Base-by-base conservation (phyloP, 805 yeast species). In the Ogataea wickerhamii region DNA sequence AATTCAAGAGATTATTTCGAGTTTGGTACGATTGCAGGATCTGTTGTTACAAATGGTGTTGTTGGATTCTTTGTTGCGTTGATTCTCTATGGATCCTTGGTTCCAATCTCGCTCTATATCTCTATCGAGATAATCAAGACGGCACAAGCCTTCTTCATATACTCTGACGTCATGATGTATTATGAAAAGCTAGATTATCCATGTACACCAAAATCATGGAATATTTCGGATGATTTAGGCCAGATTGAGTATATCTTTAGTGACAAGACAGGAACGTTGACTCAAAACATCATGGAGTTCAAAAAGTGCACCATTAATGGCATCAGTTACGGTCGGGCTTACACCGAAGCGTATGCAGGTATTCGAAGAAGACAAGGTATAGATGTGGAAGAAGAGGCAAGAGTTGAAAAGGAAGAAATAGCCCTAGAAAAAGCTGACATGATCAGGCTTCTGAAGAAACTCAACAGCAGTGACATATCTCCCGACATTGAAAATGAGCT, bases 201-300 rank as follows among this genome's bases (percentile, higher is more conserved):
- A 3, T 85, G 94, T 58, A 78, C 83, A 8, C 93, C 94, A 12
- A 83, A 84, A 54, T 73, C 89, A 0, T 85, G 94, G 94, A 81
- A 77, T 54, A 84, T 85, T 30, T 81, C 89, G 3, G 94, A 85
- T 67, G 94, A 85, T 61, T 66, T 85, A 51, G 94, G 94, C 22
- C 94, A 85, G 59, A 80, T 85, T 47, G 95, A 85, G 56, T 85
- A 85, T 55, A 77, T 85, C 34, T 85, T 85, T 59, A 80, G 87
- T 62, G 94, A 84, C 63, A 84, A 84, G 56, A 84, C 94, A 0
- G 94, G 94, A 44, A 84, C 94, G 1, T 63, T 84, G 51, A 84
- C 94, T 1, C 93, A 84, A 56, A 84, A 84, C 55, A 76, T 84
- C 19, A 85, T 85, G 95, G 93, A 85, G 55, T 84, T 82, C 60